phyloP scores from a whole-genome alignment of 2,329 filamentous ascomycete species.

The Colletotrichum acutatum region DNA sequence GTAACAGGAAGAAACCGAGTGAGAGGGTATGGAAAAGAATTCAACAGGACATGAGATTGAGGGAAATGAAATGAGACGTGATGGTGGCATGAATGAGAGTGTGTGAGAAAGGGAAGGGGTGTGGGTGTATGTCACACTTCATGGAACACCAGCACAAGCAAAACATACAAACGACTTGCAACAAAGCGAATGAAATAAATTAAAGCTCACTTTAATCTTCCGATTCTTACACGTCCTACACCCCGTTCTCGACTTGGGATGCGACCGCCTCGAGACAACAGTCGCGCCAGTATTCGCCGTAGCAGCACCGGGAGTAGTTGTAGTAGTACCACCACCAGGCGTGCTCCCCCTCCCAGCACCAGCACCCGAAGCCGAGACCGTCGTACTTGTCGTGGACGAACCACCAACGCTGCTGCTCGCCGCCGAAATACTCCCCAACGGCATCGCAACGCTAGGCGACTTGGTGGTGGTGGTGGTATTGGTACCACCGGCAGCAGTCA shows the following conservation, averaged over 20 bases:
- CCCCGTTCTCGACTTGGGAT: conserved; percentile 65
- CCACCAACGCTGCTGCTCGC: background rate
- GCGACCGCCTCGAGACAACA: conserved; percentile 57
- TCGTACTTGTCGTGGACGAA: conserved; percentile 21
- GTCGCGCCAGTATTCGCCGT: conserved; percentile 5
- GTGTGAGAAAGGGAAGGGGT: background rate
- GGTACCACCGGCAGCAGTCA: background rate
- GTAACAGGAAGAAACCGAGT: background rate
- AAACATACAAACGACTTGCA: background rate
- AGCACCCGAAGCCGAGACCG: conserved; percentile 1
- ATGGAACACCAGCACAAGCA: background rate
- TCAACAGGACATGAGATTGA: background rate
- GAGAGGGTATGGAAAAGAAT: background rate
- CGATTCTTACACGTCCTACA: conserved; percentile 66
- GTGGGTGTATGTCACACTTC: background rate
- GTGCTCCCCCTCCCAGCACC: background rate
- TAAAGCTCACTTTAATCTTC: conserved; percentile 55
- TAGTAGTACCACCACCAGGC: background rate
- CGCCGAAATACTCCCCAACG: background rate
- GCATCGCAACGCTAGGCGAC: background rate
- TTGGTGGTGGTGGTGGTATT: background rate
- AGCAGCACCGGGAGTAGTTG: background rate
- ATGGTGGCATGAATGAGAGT: background rate
- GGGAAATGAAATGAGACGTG: background rate
- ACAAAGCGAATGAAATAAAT: background rate